Conservation (phyloP, 345 rosid genomes). For the Cardiospermum halicacabum region DNA sequence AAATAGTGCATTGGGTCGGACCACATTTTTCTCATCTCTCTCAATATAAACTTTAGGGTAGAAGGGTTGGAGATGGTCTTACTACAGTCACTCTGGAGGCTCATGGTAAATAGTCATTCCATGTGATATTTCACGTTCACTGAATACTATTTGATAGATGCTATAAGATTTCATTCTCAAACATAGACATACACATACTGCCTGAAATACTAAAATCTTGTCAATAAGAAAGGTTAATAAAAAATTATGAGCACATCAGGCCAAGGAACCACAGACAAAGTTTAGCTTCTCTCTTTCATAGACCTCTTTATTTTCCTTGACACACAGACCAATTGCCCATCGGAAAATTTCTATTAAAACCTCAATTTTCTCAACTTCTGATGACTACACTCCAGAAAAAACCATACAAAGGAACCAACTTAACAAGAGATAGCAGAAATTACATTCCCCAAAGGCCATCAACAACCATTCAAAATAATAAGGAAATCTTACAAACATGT, state of each 20-base stretch:
- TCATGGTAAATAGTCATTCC: too few relatives aligned
- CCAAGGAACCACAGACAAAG: slow-evolving; percentile 4
- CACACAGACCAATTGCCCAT: slow-evolving; percentile 88
- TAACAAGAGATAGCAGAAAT: background rate
- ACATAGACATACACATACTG: too few relatives aligned
- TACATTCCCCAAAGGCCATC: background rate
- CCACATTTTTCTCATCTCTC: too few relatives aligned
- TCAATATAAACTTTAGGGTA: too few relatives aligned
- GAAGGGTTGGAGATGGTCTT: too few relatives aligned
- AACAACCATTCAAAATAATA: background rate
- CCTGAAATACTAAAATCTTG: too few relatives aligned
- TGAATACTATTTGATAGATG: too few relatives aligned
- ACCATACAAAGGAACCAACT: slow-evolving; percentile 99
- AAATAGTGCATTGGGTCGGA: too few relatives aligned
- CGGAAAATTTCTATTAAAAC: slow-evolving; percentile 96
- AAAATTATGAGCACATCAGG: slow-evolving; percentile 10
- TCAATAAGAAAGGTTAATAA: too few relatives aligned
- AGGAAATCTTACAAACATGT: background rate
- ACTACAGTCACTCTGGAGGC: too few relatives aligned
- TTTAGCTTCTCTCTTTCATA: slow-evolving; percentile 84
- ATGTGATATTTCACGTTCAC: too few relatives aligned
- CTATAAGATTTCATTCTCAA: too few relatives aligned
- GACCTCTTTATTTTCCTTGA: slow-evolving; percentile 97
- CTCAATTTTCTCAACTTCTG: slow-evolving; percentile 99
- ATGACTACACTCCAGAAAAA: slow-evolving; percentile 96